These are phyloP conservation scores for Phellinidium pouzarii DNA, from an alignment of 1,284 basidiomycete species.

Conservation along the genomic window DNA sequence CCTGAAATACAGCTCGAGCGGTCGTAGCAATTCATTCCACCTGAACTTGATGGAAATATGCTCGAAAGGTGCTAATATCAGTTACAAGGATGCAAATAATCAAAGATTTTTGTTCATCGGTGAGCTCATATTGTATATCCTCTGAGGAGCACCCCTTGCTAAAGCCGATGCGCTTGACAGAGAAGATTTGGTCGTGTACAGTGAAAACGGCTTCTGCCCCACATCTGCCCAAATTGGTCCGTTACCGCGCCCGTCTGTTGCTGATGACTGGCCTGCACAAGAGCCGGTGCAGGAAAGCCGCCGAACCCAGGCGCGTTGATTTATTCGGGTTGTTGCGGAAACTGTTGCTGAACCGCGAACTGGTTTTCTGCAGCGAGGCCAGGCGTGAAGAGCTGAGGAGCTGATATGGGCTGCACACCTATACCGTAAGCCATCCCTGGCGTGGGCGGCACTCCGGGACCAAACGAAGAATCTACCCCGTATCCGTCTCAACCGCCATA, in stretches of 20 bases:
- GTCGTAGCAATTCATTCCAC: no score
- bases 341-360: slow-evolving; percentile 47
- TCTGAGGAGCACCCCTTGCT: not conserved
- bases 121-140: slow-evolving; percentile 29
- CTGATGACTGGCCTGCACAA: slow-evolving; percentile 30
- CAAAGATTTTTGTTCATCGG: slow-evolving; percentile 83
- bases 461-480: slow-evolving; percentile 35
- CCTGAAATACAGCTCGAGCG: no score
- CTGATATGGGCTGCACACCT: slow-evolving; percentile 37
- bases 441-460: slow-evolving; percentile 23
- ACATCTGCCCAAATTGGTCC: slow-evolving; percentile 33
- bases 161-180: slow-evolving; percentile 27
- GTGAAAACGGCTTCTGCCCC: slow-evolving; percentile 57
- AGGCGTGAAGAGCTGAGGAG: slow-evolving; percentile 79
- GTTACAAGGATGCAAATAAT: slow-evolving; percentile 68
- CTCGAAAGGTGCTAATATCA: not conserved
- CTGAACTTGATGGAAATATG: no score
- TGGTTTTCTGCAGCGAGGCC: slow-evolving; percentile 63
- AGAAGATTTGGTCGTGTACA: slow-evolving; percentile 51
- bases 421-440: slow-evolving; percentile 23
- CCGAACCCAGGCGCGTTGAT: slow-evolving; percentile 43
- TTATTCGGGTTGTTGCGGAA: slow-evolving; percentile 50
- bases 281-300: slow-evolving; percentile 39
- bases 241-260: slow-evolving; percentile 44
- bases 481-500: slow-evolving; percentile 47